A percentile compares a stretch with the other conserved stretches of the same genome.
These are phyloP conservation scores for Pilaira anomala DNA, from an alignment of 192 early-diverging fungal species.

Conservation along the genomic window DNA sequence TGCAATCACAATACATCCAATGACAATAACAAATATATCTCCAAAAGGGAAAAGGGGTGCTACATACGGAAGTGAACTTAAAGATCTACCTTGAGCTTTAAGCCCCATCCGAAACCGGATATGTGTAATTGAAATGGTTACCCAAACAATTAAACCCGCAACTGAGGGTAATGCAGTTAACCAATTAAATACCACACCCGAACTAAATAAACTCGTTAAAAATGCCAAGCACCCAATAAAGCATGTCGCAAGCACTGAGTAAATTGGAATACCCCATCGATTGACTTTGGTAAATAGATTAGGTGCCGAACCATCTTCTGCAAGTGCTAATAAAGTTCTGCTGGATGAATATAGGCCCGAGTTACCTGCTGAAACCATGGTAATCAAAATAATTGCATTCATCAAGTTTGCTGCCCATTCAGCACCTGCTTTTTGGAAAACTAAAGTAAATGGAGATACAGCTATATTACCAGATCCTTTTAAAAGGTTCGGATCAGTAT, in stretches of 20 bases:
- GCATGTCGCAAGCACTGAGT: constrained; percentile 56
- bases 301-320: constrained; percentile 74
- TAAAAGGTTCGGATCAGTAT: constrained; percentile 54
- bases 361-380: constrained; percentile 73
- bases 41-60: constrained; percentile 73
- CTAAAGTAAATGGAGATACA: constrained; percentile 62
- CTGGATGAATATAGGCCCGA: constrained; percentile 83
- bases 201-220: constrained; percentile 56
- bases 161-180: constrained; percentile 64
- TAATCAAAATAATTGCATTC: constrained; percentile 67
- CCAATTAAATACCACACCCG: constrained; percentile 65
- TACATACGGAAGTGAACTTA: constrained; percentile 66
- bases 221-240: constrained; percentile 58
- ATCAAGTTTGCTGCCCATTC: constrained; percentile 58
- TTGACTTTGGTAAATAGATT: constrained; percentile 56
- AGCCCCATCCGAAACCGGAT: constrained; percentile 78
- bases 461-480: constrained; percentile 51
- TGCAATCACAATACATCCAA: constrained; percentile 58
- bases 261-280: constrained; percentile 65
- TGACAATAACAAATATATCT: constrained; percentile 61
- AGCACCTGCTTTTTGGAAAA: constrained; percentile 59
- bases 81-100: constrained; percentile 58
- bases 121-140: constrained; percentile 76
- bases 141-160: constrained; percentile 79
- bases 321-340: constrained; percentile 70